Conservation (phyloP, 2,329 filamentous ascomycete genomes). For the Nemania serpens region DNA sequence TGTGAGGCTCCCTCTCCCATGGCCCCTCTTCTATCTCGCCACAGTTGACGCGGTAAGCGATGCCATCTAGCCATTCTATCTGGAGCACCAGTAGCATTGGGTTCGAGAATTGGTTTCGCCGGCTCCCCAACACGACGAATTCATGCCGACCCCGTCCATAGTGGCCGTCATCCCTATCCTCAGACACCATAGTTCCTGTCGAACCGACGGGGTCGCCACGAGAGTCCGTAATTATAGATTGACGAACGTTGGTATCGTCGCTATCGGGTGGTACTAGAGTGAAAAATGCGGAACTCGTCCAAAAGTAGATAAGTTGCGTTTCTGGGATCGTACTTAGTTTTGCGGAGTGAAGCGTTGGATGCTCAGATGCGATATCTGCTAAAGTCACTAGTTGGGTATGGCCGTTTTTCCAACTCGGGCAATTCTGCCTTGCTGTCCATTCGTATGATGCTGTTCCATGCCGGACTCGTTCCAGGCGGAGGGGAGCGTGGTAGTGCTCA, state of each 20-base stretch:
- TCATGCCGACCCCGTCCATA: not conserved
- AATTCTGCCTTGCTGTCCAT: not conserved
- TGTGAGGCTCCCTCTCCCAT: conserved; percentile 2
- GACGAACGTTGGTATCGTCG: not conserved
- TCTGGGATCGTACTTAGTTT: conserved; percentile 1
- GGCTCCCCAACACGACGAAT: conserved; percentile 5
- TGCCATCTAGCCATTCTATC: conserved; percentile 5
- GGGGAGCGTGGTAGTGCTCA: not conserved
- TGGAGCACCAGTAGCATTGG: conserved; percentile 5
- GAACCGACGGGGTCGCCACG: not conserved
- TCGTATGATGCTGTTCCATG: not conserved
- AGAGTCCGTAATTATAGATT: not conserved
- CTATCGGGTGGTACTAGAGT: not conserved
- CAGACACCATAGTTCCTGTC: not conserved
- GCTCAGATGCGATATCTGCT: conserved; percentile 4
- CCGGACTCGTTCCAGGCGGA: not conserved
- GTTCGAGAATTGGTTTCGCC: conserved; percentile 7
- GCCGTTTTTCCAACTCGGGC: conserved; percentile 1
- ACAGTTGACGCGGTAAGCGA: conserved; percentile 6
- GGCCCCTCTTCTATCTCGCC: conserved; percentile 2
- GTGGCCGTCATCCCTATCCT: not conserved
- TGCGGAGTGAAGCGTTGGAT: not conserved
- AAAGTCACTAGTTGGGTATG: not conserved
- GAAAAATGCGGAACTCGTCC: conserved; percentile 2
- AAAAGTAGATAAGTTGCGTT: conserved; percentile 3